A percentile compares a stretch with the other conserved stretches of the same genome.
phyloP scores from a whole-genome alignment of 2,329 filamentous ascomycete genomes.

The Monascus ruber region DNA sequence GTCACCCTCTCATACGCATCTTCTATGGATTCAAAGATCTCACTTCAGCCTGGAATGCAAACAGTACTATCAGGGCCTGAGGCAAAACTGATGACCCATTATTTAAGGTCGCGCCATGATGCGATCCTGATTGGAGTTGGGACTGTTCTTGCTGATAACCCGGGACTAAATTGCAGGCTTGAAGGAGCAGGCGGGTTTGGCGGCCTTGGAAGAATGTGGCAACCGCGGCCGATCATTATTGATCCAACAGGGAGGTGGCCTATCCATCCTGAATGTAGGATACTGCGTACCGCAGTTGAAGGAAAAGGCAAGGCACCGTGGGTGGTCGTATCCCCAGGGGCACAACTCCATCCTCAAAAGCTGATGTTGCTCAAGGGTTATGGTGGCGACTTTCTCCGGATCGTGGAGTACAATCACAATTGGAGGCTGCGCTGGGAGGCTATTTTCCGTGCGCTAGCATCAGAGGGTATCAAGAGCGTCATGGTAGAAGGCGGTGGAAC shows the following conservation, averaged over 20 bases:
- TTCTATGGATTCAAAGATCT: constrained; percentile 72
- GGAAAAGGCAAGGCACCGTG: constrained; percentile 63
- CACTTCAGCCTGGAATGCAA: constrained; percentile 65
- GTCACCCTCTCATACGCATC: constrained; percentile 83
- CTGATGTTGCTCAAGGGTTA: constrained; percentile 34
- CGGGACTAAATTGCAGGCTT: constrained; percentile 71
- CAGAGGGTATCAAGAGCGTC: constrained; percentile 58
- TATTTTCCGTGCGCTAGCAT: constrained; percentile 48
- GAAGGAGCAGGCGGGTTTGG: constrained; percentile 48
- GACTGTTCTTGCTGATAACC: constrained; percentile 76
- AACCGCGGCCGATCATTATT: constrained; percentile 72
- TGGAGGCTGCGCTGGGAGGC: constrained; percentile 51
- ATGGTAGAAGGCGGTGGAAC: constrained; percentile 86
- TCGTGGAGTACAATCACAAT: constrained; percentile 26
- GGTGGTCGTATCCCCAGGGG: constrained; percentile 47
- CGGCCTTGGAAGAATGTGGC: constrained; percentile 40
- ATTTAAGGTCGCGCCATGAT: constrained; percentile 68
- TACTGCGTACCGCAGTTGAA: constrained; percentile 52
- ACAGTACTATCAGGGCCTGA: constrained; percentile 72
- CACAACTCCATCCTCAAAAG: constrained; percentile 37
- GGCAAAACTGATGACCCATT: constrained; percentile 89
- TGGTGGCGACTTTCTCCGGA: constrained; percentile 35
- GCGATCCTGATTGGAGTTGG: constrained; percentile 78
- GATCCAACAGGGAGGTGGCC: constrained; percentile 70
- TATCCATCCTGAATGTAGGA: constrained; percentile 48